Conservation (phyloP, 2,329 filamentous ascomycete species). For the Sclerotinia nivalis region DNA sequence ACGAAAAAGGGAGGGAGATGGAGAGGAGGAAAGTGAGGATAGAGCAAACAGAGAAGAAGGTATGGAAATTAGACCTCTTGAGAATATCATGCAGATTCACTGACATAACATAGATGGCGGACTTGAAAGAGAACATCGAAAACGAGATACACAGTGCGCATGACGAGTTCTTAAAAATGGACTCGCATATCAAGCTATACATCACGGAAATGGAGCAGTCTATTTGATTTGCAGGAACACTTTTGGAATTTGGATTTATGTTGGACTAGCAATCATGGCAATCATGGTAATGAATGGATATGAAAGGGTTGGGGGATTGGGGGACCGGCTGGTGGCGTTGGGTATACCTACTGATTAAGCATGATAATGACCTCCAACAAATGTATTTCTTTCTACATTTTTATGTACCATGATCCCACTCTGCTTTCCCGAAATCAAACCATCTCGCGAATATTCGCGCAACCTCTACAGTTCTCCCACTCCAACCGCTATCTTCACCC, state of each 20-base stretch:
- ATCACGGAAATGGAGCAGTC: conserved; percentile 99
- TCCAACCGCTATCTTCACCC: conserved; percentile 55
- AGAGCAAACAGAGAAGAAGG: conserved; percentile 98
- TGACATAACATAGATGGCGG: conserved; percentile 71
- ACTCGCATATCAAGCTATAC: conserved; percentile 94
- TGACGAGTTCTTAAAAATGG: conserved; percentile 96
- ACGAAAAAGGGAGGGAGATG: conserved; percentile 86
- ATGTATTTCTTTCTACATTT: not conserved
- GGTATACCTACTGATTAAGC: conserved; percentile 40
- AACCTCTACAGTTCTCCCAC: conserved; percentile 58
- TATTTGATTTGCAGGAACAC: conserved; percentile 38
- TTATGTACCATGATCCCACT: conserved; percentile 39
- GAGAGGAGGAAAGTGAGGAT: conserved; percentile 90
- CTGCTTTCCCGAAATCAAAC: conserved; percentile 56
- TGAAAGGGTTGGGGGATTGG: conserved; percentile 18
- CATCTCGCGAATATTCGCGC: conserved; percentile 62
- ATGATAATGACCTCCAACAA: conserved; percentile 36
- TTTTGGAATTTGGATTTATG: conserved; percentile 24
- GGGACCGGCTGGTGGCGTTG: conserved; percentile 32
- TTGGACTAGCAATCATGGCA: conserved; percentile 24
- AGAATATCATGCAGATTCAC: conserved; percentile 5
- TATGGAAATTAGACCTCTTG: conserved; percentile 45
- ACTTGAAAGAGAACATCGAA: conserved; percentile 96
- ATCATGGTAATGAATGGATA: conserved; percentile 21
- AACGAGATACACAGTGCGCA: conserved; percentile 87